These are phyloP conservation scores for Wickerhamiella australiensis DNA, from an alignment of 805 yeast species.

Conservation along the genomic window DNA sequence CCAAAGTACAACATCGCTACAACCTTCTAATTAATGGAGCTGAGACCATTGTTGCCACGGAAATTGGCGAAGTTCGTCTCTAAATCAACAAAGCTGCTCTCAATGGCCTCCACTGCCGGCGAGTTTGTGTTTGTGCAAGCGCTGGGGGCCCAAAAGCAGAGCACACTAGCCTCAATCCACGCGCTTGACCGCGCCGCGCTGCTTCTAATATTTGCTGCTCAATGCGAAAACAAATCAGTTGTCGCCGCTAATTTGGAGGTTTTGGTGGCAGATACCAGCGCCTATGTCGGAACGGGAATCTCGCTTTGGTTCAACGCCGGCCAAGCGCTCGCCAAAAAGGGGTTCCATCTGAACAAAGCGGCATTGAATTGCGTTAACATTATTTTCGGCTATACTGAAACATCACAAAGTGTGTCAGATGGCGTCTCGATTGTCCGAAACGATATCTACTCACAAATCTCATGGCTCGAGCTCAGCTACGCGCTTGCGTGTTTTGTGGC, in stretches of 20 bases:
- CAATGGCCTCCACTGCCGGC: not conserved
- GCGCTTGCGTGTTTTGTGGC: not conserved
- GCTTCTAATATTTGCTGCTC: not conserved
- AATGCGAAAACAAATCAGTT: not conserved
- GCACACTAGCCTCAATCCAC: conserved; percentile 1
- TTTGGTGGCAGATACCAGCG: not conserved
- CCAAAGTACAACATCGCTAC: not conserved
- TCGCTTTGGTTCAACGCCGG: conserved; percentile 5
- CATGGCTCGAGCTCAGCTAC: conserved; percentile 4
- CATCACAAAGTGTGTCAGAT: conserved; percentile 1
- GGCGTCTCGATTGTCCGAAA: not conserved
- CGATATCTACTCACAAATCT: conserved; percentile 6
- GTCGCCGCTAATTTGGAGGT: not conserved
- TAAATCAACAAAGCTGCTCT: not conserved
- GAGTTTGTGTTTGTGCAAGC: conserved; percentile 1
- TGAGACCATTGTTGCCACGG: conserved; percentile 8
- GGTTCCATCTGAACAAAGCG: not conserved
- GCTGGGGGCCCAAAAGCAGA: not conserved
- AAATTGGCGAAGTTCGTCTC: conserved; percentile 2
- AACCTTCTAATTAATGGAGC: not conserved
- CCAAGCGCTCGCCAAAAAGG: not conserved
- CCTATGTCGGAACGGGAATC: not conserved
- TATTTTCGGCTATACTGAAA: conserved; percentile 10
- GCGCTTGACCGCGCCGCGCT: conserved; percentile 6
- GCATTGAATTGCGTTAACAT: not conserved